These are phyloP conservation scores for Suillus tomentosus DNA, from an alignment of 768 basidiomycete species.

Conservation along the genomic window DNA sequence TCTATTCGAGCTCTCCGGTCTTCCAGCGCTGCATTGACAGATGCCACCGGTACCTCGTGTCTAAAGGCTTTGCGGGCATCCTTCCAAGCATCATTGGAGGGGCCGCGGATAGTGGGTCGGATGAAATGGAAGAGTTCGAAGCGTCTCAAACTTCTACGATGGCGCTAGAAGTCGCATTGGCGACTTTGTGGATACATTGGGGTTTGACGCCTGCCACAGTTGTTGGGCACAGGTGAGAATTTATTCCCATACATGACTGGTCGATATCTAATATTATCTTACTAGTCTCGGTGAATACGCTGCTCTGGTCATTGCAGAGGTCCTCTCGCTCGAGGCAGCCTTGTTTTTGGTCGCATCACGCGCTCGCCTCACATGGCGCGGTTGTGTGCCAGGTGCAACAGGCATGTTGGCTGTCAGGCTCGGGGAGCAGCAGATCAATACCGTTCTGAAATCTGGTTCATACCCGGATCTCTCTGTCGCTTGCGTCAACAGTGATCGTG, in stretches of 20 bases:
- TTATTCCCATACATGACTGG: not conserved
- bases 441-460: conserved; percentile 32
- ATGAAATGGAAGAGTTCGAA: conserved; percentile 42
- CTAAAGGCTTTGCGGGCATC: conserved; percentile 54
- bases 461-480: conserved; percentile 50
- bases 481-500: conserved; percentile 61
- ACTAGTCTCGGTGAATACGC: conserved; percentile 75
- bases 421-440: conserved; percentile 34
- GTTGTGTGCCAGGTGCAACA: conserved; percentile 45
- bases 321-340: conserved; percentile 57
- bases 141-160: conserved; percentile 58
- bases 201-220: conserved; percentile 62
- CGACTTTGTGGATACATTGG: conserved; percentile 68
- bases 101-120: conserved; percentile 23
- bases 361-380: conserved; percentile 54
- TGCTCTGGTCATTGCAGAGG: conserved; percentile 63
- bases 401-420: conserved; percentile 66
- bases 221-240: conserved; percentile 68
- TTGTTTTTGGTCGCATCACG: conserved; percentile 59
- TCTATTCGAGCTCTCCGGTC: conserved; percentile 51
- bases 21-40: conserved; percentile 58
- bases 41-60: conserved; percentile 53
- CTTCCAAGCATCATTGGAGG: conserved; percentile 42
- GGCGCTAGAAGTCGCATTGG: conserved; percentile 62
- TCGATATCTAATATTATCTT: conserved; percentile 3